Conservation (phyloP, 73 alveolate species). For the Tetrahymena thermophila region DNA sequence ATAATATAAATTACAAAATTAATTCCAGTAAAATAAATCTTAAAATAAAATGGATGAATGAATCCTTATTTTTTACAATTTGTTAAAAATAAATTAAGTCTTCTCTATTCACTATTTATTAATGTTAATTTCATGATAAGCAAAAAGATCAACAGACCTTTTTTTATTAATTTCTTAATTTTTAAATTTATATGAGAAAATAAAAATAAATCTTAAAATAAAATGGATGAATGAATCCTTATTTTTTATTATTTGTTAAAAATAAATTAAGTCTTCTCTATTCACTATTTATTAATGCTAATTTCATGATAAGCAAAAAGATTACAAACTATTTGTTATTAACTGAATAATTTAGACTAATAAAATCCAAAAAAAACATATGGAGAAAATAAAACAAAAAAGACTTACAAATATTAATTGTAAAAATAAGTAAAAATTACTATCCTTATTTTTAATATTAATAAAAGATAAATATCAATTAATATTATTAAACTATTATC, state of each 20-base stretch:
- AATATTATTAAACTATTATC: too few relatives aligned
- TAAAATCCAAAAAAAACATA: neutral
- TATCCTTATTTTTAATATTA: neutral
- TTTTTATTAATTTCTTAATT: too few relatives aligned
- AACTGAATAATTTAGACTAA: neutral
- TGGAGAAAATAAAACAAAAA: neutral
- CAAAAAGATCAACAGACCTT: neutral
- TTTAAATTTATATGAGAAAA: neutral
- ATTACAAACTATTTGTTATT: neutral
- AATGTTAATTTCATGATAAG: neutral
- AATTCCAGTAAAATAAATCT: too few relatives aligned
- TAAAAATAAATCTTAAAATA: too few relatives aligned
- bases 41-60: too few relatives aligned
- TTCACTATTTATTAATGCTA: too few relatives aligned
- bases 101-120: too few relatives aligned
- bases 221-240: neutral
- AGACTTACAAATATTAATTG: neutral
- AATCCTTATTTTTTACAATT: neutral
- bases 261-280: neutral
- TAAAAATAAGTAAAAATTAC: neutral
- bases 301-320: neutral
- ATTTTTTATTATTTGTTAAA: too few relatives aligned
- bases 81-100: neutral
- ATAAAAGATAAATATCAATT: too few relatives aligned
- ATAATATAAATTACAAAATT: too few relatives aligned